phyloP scores from a whole-genome alignment of 768 basidiomycete genomes.

The Boletellus emodensis region DNA sequence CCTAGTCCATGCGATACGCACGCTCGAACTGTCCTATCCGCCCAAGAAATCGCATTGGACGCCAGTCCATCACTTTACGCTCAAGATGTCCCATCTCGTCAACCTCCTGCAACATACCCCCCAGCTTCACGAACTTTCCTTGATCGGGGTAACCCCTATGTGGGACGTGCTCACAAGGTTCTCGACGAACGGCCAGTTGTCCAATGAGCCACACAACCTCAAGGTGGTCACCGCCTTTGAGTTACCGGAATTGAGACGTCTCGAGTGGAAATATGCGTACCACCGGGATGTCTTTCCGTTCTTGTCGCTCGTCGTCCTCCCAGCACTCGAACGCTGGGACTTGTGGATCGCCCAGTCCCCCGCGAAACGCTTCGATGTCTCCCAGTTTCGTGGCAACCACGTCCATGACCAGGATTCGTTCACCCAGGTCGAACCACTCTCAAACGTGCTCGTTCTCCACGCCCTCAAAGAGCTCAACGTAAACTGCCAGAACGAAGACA shows the following conservation, averaged over 20 bases:
- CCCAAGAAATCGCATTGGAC: constrained; percentile 22
- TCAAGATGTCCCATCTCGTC: constrained; percentile 40
- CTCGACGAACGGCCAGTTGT: constrained; percentile 10
- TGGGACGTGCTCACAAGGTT: constrained; percentile 30
- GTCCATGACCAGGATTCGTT: constrained; percentile 27
- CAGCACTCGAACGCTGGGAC: constrained; percentile 42
- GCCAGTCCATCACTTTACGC: constrained; percentile 29
- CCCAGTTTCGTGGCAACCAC: constrained; percentile 31
- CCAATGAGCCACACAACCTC: constrained; percentile 4
- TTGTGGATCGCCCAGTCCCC: constrained; percentile 38
- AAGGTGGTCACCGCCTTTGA: constrained; percentile 23
- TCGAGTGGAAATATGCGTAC: constrained; percentile 48
- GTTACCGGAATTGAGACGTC: constrained; percentile 37
- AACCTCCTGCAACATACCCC: constrained; percentile 36
- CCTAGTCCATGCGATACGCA: constrained; percentile 37
- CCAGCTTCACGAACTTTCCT: constrained; percentile 40
- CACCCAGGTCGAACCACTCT: constrained; percentile 27
- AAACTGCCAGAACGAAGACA: constrained; percentile 40
- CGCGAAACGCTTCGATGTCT: constrained; percentile 25
- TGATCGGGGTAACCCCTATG: constrained; percentile 40
- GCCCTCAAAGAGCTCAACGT: constrained; percentile 42
- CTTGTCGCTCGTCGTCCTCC: constrained; percentile 38
- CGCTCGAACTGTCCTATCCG: constrained; percentile 41
- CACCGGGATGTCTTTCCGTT: constrained; percentile 41
- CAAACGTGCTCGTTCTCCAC: constrained; percentile 23